Evolutionary conservation across 2,329 filamentous ascomycete species (phyloP).

Genomic region (Pleurostoma richardsiae): DNA sequence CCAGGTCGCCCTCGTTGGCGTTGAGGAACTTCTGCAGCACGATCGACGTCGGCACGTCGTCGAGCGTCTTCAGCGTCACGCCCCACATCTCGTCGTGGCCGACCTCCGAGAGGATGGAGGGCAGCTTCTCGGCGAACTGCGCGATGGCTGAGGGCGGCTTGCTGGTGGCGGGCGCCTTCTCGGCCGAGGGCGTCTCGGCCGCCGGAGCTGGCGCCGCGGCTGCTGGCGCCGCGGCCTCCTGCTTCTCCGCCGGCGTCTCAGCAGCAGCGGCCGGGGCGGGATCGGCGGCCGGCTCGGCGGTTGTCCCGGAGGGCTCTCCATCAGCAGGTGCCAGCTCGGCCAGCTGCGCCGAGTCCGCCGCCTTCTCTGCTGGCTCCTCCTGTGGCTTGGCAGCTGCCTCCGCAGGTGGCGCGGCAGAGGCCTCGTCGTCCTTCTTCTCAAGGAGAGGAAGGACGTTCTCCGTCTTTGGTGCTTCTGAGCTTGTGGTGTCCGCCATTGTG

Average conservation of each 20-base stretch:
- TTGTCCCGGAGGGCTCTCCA: background rate
- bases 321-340: background rate
- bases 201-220: background rate
- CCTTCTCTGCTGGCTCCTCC: background rate
- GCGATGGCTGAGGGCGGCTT: conserved; percentile 34
- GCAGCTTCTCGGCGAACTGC: conserved; percentile 53
- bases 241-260: background rate
- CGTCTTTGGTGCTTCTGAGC: no score
- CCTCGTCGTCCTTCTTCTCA: no score
- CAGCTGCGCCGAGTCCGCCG: background rate
- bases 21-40: conserved; percentile 91
- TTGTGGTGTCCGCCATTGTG: no score
- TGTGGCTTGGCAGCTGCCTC: background rate
- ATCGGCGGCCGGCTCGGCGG: background rate
- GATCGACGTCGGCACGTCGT: conserved; percentile 71
- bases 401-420: background rate
- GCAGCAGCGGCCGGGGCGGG: background rate
- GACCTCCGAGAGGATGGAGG: conserved; percentile 49
- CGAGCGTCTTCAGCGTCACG: conserved; percentile 54
- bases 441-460: no score
- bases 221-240: background rate
- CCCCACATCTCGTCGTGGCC: conserved; percentile 82
- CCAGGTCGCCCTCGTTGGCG: conserved; percentile 74
- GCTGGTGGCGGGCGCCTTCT: conserved; percentile 6
- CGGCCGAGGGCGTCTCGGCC: background rate